Evolutionary conservation across 805 yeast genomes (phyloP), one percentile per base, ranked within the genome.

Genomic region (Groenewaldozyma salmanticensis): DNA sequence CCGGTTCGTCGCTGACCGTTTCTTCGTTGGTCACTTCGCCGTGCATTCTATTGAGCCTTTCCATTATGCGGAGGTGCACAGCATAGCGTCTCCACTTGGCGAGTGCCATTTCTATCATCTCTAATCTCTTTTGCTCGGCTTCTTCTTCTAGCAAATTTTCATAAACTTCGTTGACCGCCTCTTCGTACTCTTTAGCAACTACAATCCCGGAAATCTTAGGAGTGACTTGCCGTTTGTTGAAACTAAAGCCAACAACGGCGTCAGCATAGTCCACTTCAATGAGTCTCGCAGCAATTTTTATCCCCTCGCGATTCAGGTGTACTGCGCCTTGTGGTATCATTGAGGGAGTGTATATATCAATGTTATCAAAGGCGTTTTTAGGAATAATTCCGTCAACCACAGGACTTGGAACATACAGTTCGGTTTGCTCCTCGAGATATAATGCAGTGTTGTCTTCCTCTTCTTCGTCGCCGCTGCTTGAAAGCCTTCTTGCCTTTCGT

Each of bases 191-290:
- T 19, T 54, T 53, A 3, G 82, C 79, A 4, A 87, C 79, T 1
- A 92, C 80, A 20, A 86, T 72, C 2, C 97, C 97, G 3, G 78
- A 76, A 33, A 77, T 71, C 40, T 67, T 65, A 0, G 94, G 90
- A 7, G 75, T 77, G 0, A 81, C 77, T 27, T 54, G 52, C 21
- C 67, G 58, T 33, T 67, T 57, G 33, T 62, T 59, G 60, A 83
- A 92, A 42, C 85, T 92, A 62, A 92, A 90, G 0, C 88, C 85
- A 2, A 80, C 79, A 2, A 87, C 88, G 0, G 96, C 97, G 37
- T 76, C 79, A 0, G 95, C 96, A 63, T 70, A 86, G 49, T 85
- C 95, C 4, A 90, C 69, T 0, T 72, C 75, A 7, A 88, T 52
- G 1, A 77, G 54, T 43, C 71, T 72, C 0, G 94, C 94, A 0